These are phyloP conservation scores for Candida methanosorbosa DNA, from an alignment of 805 yeast species.

Conservation along the genomic window DNA sequence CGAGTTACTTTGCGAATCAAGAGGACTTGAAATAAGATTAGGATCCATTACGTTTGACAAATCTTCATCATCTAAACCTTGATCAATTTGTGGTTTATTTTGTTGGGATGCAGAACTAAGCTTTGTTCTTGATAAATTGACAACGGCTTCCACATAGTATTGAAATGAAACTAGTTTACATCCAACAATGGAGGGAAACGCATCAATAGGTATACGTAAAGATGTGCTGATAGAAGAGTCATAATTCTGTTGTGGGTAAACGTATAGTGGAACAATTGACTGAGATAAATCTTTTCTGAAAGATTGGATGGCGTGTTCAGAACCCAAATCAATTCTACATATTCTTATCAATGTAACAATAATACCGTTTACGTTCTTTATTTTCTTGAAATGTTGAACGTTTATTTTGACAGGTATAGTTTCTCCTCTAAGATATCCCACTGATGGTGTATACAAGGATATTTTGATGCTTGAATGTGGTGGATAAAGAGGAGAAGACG, in stretches of 20 bases:
- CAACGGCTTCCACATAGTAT: constrained; percentile 74
- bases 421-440: constrained; percentile 79
- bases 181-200: constrained; percentile 75
- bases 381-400: constrained; percentile 61
- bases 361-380: constrained; percentile 63
- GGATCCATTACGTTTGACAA: constrained; percentile 1
- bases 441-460: constrained; percentile 39
- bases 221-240: constrained; percentile 51
- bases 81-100: constrained; percentile 7
- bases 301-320: constrained; percentile 55
- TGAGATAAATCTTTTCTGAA: constrained; percentile 82
- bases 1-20: not conserved
- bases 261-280: constrained; percentile 62
- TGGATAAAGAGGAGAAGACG: constrained; percentile 3
- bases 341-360: constrained; percentile 75
- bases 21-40: no score
- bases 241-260: constrained; percentile 61
- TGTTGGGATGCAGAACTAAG: constrained; percentile 1
- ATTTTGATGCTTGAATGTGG: constrained; percentile 23
- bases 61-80: constrained; percentile 7
- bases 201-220: constrained; percentile 71
- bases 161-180: constrained; percentile 70
- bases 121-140: constrained; percentile 60
- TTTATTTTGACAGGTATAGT: constrained; percentile 60
- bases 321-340: constrained; percentile 56